Evolutionary conservation across 805 yeast species (phyloP).

Genomic region (Huiozyma naganishii): DNA sequence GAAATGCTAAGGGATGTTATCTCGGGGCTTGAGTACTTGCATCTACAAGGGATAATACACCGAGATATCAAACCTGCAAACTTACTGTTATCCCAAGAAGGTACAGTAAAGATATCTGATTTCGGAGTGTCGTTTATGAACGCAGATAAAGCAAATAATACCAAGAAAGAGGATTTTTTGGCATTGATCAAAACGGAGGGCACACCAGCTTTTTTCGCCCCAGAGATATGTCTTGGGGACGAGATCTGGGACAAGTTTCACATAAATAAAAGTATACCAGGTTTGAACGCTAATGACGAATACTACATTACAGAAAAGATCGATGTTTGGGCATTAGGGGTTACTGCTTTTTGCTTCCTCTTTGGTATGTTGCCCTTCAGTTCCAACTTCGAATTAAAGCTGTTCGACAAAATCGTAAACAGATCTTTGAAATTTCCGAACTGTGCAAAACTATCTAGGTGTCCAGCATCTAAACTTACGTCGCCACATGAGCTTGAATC

Average conservation of each 20-base stretch:
- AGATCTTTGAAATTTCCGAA: constrained; percentile 49
- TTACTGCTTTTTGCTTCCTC: constrained; percentile 75
- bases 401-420: constrained; percentile 71
- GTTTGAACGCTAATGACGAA: constrained; percentile 24
- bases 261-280: constrained; percentile 19
- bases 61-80: constrained; percentile 96
- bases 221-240: constrained; percentile 68
- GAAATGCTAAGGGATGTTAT: constrained; percentile 73
- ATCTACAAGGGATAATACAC: constrained; percentile 83
- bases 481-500: constrained; percentile 35
- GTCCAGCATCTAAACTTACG: constrained; percentile 23
- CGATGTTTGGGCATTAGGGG: constrained; percentile 97
- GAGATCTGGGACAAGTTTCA: constrained; percentile 17
- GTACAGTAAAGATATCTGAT: constrained; percentile 84
- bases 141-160: neutral
- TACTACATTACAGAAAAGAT: constrained; percentile 57
- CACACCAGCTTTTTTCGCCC: constrained; percentile 94
- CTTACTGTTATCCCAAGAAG: constrained; percentile 56
- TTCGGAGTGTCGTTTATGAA: constrained; percentile 75
- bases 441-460: constrained; percentile 18
- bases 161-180: constrained; percentile 37
- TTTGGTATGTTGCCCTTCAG: constrained; percentile 86
- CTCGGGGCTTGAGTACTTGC: constrained; percentile 81
- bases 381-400: constrained; percentile 57
- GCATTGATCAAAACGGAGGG: constrained; percentile 95